Evolutionary conservation across 179 eudicot genomes (phyloP).

Genomic region (Patellifolia procumbens): DNA sequence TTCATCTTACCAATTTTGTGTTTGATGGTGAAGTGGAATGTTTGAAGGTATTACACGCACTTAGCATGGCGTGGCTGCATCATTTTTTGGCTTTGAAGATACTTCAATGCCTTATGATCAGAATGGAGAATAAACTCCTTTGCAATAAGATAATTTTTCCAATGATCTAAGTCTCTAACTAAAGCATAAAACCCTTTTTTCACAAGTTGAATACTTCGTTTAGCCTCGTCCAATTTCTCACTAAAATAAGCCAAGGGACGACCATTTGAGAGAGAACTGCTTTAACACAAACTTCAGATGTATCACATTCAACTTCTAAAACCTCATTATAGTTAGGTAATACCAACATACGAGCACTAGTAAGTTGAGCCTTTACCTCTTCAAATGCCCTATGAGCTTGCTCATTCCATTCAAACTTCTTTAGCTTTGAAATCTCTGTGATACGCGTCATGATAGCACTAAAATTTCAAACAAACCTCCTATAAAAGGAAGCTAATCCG

Average conservation of each 20-base stretch:
- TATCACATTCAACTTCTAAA: background rate
- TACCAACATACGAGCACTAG: background rate
- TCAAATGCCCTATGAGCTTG: background rate
- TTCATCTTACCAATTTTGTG: too few species aligned
- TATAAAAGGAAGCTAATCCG: background rate
- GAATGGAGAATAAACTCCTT: background rate
- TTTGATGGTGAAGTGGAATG: too few species aligned
- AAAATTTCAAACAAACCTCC: background rate
- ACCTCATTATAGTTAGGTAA: background rate
- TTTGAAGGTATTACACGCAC: too few species aligned
- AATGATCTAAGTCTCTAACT: background rate
- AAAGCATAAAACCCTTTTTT: slow-evolving; percentile 13
- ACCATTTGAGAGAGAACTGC: background rate
- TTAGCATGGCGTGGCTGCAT: too few species aligned
- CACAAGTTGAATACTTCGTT: background rate
- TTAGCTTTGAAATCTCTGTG: too few species aligned
- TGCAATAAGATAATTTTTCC: background rate
- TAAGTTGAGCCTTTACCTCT: background rate
- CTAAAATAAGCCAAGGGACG: background rate
- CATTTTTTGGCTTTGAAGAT: too few species aligned
- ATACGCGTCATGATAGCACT: background rate
- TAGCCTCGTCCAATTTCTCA: background rate
- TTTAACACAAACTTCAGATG: background rate
- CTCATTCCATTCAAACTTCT: too few species aligned
- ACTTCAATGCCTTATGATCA: slow-evolving; percentile 4